phyloP scores from a whole-genome alignment of 2,329 filamentous ascomycete species.

The Fusarium gaditjirri region DNA sequence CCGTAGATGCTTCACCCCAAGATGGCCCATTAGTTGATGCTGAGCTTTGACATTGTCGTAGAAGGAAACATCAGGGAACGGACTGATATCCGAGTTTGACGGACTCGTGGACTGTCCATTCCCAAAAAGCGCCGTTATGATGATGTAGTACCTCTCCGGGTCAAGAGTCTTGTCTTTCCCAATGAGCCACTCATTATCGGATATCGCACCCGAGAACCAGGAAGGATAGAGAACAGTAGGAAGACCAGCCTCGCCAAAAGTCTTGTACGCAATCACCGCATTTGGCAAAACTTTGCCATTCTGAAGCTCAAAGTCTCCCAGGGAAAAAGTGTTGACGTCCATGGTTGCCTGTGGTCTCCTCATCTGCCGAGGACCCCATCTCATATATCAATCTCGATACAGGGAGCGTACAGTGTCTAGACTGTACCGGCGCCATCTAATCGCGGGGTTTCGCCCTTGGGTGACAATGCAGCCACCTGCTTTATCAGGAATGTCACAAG shows the following conservation, averaged over 20 bases:
- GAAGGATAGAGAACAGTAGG: slow-evolving; percentile 81
- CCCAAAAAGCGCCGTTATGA: slow-evolving; percentile 62
- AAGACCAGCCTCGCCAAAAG: slow-evolving; percentile 69
- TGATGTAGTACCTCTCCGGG: slow-evolving; percentile 63
- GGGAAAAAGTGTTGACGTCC: slow-evolving; percentile 54
- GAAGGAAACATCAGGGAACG: slow-evolving; percentile 59
- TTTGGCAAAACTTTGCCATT: slow-evolving; percentile 69
- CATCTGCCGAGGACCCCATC: background rate
- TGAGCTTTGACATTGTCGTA: slow-evolving; percentile 64
- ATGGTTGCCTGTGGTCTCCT: slow-evolving; percentile 1
- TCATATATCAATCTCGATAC: slow-evolving; percentile 6
- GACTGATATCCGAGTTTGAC: slow-evolving; percentile 55
- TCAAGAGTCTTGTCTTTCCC: slow-evolving; percentile 72
- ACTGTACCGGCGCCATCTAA: background rate
- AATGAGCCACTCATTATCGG: slow-evolving; percentile 80
- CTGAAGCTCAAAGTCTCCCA: slow-evolving; percentile 75
- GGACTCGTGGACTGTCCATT: slow-evolving; percentile 65
- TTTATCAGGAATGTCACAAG: slow-evolving; percentile 27
- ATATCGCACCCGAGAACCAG: slow-evolving; percentile 73
- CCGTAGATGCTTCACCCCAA: slow-evolving; percentile 56
- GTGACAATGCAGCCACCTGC: slow-evolving; percentile 24
- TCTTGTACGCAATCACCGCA: slow-evolving; percentile 81
- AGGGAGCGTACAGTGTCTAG: background rate
- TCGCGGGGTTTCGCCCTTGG: slow-evolving; percentile 30
- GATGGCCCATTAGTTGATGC: slow-evolving; percentile 53